Conservation (phyloP, 345 rosid genomes). For the Lumnitzera racemosa region DNA sequence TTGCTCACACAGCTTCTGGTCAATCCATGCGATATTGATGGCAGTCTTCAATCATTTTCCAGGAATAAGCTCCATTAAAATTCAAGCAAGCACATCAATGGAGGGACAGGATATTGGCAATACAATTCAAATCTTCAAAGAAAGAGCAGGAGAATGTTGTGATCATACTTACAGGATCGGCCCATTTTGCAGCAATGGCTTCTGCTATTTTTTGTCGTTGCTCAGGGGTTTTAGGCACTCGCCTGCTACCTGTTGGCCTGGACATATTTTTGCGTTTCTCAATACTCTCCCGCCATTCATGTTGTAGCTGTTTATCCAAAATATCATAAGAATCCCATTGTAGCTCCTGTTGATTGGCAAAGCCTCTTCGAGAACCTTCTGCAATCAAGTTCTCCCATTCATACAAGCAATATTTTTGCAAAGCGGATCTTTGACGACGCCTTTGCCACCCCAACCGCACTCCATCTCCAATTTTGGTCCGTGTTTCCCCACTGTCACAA, state of each 20-base stretch:
- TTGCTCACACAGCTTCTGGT: too few species aligned
- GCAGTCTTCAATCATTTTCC: too few species aligned
- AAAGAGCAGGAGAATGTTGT: too few species aligned
- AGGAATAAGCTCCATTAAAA: too few species aligned
- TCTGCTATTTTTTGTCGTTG: constrained; percentile 80
- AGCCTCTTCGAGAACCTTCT: constrained; percentile 61
- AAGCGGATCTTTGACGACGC: constrained; percentile 40
- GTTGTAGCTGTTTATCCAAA: constrained; percentile 42
- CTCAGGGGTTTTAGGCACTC: constrained; percentile 76
- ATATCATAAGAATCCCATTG: constrained; percentile 70
- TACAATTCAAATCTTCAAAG: too few species aligned
- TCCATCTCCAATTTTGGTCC: constrained; percentile 56
- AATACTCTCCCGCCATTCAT: constrained; percentile 66
- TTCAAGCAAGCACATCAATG: too few species aligned
- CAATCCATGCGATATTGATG: too few species aligned
- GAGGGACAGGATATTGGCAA: too few species aligned
- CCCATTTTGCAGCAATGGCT: constrained; percentile 94
- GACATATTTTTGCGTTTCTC: constrained; percentile 48
- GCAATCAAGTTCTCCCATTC: constrained; percentile 94
- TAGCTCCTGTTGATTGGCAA: constrained; percentile 45
- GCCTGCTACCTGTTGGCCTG: constrained; percentile 55
- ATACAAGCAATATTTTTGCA: constrained; percentile 61
- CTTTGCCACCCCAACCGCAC: constrained; percentile 72
- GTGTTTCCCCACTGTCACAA: constrained; percentile 64
- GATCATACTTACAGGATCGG: constrained; percentile 70